Evolutionary conservation across 2,329 filamentous ascomycete species (phyloP).

Genomic region (Diaporthe sp.): DNA sequence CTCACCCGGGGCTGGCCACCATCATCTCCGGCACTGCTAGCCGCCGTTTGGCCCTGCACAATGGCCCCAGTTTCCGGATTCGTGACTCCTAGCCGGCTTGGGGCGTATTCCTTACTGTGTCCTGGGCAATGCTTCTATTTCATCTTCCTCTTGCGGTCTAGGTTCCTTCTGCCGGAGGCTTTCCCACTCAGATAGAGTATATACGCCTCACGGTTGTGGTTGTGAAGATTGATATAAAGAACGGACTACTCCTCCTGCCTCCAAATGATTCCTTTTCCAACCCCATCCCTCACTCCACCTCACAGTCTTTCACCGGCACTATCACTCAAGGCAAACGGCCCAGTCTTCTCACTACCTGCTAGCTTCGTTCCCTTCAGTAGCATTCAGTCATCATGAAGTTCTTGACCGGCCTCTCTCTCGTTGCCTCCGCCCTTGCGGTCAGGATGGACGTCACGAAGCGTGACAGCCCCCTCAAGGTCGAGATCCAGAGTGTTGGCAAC

Average conservation of each 20-base stretch:
- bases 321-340: neutral
- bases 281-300: neutral
- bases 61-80: conserved; percentile 20
- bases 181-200: neutral
- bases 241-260: neutral
- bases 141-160: neutral
- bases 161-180: neutral
- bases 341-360: neutral
- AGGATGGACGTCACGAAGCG: conserved; percentile 48
- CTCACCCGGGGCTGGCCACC: neutral
- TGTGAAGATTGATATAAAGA: neutral
- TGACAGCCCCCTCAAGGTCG: conserved; percentile 58
- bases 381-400: conserved; percentile 55
- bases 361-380: neutral
- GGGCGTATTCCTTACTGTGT: conserved; percentile 15
- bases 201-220: neutral
- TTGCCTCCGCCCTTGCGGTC: conserved; percentile 49
- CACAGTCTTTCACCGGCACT: conserved; percentile 1
- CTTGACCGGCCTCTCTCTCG: conserved; percentile 51
- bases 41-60: neutral
- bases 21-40: conserved; percentile 10
- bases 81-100: neutral
- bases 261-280: accelerated
- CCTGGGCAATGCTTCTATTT: conserved; percentile 14
- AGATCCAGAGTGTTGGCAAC: conserved; percentile 64